These are phyloP conservation scores for Exophiala xenobiotica DNA, from an alignment of 2,329 filamentous ascomycete genomes.

Conservation along the genomic window DNA sequence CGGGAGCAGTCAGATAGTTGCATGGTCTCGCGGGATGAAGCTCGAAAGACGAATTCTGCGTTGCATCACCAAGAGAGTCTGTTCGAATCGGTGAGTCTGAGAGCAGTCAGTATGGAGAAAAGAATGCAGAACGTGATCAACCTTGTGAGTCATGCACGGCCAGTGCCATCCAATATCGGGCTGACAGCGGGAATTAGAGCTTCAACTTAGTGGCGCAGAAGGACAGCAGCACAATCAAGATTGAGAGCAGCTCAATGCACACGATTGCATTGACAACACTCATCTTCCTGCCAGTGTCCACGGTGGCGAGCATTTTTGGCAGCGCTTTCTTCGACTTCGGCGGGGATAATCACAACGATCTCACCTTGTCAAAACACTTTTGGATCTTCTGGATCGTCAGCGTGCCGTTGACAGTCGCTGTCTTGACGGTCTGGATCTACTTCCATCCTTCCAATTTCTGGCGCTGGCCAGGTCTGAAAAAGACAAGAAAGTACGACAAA, in stretches of 20 bases:
- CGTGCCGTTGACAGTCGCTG: slow-evolving; percentile 22
- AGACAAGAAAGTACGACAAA: slow-evolving; percentile 1
- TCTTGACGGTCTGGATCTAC: slow-evolving; percentile 15
- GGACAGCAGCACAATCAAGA: slow-evolving; percentile 38
- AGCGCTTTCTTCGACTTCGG: slow-evolving; percentile 27
- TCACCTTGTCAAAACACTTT: slow-evolving; percentile 22
- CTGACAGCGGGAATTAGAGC: slow-evolving; percentile 18
- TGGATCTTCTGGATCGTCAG: slow-evolving; percentile 29
- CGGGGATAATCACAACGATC: slow-evolving; percentile 2
- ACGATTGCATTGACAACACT: slow-evolving; percentile 47
- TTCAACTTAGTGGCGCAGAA: slow-evolving; percentile 43
- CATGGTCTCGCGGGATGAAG: slow-evolving; percentile 1
- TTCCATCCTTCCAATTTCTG: slow-evolving; percentile 13
- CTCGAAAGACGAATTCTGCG: slow-evolving; percentile 1
- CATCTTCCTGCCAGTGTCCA: slow-evolving; percentile 42
- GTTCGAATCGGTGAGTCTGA: slow-evolving; percentile 38
- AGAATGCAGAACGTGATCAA: slow-evolving; percentile 41
- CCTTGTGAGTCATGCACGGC: slow-evolving; percentile 28
- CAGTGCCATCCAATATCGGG: not conserved
- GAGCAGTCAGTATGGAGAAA: slow-evolving; percentile 37
- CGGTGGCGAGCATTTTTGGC: slow-evolving; percentile 28
- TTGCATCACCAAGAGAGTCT: slow-evolving; percentile 35
- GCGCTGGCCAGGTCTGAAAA: slow-evolving; percentile 16
- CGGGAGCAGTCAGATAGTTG: slow-evolving; percentile 24
- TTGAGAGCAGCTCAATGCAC: slow-evolving; percentile 46